Evolutionary conservation across 2,329 filamentous ascomycete genomes (phyloP).

Genomic region (Epichloe uncinata): DNA sequence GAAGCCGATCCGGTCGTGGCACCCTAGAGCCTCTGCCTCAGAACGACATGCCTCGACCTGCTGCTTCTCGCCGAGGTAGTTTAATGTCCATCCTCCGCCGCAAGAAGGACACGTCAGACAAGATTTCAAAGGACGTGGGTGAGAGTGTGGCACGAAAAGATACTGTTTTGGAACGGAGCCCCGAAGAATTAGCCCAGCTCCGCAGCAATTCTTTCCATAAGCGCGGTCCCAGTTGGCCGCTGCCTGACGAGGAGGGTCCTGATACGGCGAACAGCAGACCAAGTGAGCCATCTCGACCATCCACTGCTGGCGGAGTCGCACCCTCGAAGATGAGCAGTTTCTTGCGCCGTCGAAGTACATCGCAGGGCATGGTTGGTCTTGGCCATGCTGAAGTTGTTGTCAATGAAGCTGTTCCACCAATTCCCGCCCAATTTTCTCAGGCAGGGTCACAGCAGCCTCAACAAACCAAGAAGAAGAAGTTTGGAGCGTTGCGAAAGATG

Average conservation of each 20-base stretch:
- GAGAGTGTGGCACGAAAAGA: slow-evolving; percentile 51
- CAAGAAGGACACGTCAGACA: slow-evolving; percentile 37
- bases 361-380: slow-evolving; percentile 16
- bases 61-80: slow-evolving; percentile 29
- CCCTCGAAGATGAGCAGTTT: slow-evolving; percentile 15
- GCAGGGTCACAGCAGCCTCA: background rate
- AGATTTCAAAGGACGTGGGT: slow-evolving; percentile 38
- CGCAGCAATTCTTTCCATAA: slow-evolving; percentile 22
- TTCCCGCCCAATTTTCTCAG: background rate
- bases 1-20: slow-evolving; percentile 29
- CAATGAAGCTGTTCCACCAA: slow-evolving; percentile 5
- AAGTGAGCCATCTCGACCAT: slow-evolving; percentile 18
- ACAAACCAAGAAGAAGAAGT: slow-evolving; percentile 48
- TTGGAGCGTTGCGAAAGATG: slow-evolving; percentile 50
- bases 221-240: slow-evolving; percentile 21
- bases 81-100: slow-evolving; percentile 51
- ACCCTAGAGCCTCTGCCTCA: slow-evolving; percentile 15
- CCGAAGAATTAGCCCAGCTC: slow-evolving; percentile 36
- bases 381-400: slow-evolving; percentile 7
- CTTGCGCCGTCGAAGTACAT: slow-evolving; percentile 24
- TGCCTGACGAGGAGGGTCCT: slow-evolving; percentile 18
- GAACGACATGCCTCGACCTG: slow-evolving; percentile 3
- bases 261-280: slow-evolving; percentile 14
- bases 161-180: slow-evolving; percentile 45
- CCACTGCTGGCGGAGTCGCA: slow-evolving; percentile 19